Conservation (phyloP, 2,329 filamentous ascomycete species). For the Daldinia sp. region DNA sequence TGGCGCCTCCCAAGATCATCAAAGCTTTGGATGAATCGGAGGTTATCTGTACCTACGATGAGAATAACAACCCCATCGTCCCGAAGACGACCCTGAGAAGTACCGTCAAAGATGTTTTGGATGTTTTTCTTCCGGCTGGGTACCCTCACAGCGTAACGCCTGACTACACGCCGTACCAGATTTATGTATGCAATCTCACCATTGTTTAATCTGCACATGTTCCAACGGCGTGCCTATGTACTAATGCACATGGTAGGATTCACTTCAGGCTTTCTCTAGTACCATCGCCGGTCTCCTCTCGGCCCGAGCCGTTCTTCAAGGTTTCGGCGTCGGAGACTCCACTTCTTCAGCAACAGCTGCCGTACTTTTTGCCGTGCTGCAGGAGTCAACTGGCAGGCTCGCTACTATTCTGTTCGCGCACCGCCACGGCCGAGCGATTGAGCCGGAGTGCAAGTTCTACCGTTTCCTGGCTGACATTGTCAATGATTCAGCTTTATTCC, state of each 20-base stretch:
- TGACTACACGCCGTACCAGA: constrained; percentile 81
- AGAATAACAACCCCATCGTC: constrained; percentile 51
- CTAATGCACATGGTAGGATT: constrained; percentile 58
- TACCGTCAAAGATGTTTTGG: constrained; percentile 56
- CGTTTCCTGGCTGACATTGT: constrained; percentile 87
- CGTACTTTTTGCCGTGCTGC: constrained; percentile 81
- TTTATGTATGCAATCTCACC: constrained; percentile 50
- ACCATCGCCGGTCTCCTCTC: constrained; percentile 83
- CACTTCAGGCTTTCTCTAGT: constrained; percentile 83
- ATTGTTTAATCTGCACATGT: background rate
- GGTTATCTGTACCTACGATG: constrained; percentile 59
- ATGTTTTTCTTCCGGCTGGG: constrained; percentile 86
- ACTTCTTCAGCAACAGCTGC: constrained; percentile 81
- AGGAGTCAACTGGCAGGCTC: constrained; percentile 81
- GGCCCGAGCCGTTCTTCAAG: constrained; percentile 80
- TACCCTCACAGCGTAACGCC: constrained; percentile 85
- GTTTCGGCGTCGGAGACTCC: constrained; percentile 83
- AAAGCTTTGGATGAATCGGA: constrained; percentile 43
- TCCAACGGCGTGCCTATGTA: background rate
- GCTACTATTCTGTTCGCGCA: constrained; percentile 90
- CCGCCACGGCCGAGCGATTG: constrained; percentile 79
- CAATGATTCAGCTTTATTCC: constrained; percentile 84
- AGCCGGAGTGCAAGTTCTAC: constrained; percentile 91
- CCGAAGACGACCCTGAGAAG: constrained; percentile 36
- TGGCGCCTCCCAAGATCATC: constrained; percentile 33